Conservation (phyloP, 228 moss, liverwort and hornwort genomes). For the Sphagnum magellanicum region DNA sequence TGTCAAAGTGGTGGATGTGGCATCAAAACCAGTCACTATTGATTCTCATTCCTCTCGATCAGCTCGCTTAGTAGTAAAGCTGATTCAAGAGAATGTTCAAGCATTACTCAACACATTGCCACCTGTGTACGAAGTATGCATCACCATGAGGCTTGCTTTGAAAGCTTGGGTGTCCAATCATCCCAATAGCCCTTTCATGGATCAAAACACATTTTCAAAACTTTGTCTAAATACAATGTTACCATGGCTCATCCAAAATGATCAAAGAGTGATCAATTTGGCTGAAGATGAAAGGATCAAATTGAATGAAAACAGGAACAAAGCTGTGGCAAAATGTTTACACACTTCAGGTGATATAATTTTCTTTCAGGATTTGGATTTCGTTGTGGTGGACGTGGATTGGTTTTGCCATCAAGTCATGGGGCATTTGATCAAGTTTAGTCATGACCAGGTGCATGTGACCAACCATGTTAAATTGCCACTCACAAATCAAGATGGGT, state of each 20-base stretch:
- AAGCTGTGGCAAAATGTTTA: background rate
- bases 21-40: background rate
- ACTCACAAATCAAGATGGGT: too few species aligned
- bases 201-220: background rate
- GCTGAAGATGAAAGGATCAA: background rate
- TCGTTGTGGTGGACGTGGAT: conserved; percentile 2
- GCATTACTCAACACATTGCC: background rate
- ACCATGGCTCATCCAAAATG: background rate
- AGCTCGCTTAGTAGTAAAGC: background rate
- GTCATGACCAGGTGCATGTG: background rate
- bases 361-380: conserved; percentile 3
- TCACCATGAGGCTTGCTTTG: background rate
- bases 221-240: background rate
- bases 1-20: background rate
- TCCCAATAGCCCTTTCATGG: background rate
- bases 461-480: background rate
- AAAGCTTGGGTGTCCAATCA: background rate
- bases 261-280: background rate
- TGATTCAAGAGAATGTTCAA: background rate
- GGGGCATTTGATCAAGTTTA: background rate
- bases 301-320: background rate
- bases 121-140: background rate
- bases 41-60: background rate
- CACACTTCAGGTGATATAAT: conserved; percentile 3
- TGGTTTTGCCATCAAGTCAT: conserved; percentile 4